Conservation (phyloP, 345 rosid genomes). For the Salix udensis region DNA sequence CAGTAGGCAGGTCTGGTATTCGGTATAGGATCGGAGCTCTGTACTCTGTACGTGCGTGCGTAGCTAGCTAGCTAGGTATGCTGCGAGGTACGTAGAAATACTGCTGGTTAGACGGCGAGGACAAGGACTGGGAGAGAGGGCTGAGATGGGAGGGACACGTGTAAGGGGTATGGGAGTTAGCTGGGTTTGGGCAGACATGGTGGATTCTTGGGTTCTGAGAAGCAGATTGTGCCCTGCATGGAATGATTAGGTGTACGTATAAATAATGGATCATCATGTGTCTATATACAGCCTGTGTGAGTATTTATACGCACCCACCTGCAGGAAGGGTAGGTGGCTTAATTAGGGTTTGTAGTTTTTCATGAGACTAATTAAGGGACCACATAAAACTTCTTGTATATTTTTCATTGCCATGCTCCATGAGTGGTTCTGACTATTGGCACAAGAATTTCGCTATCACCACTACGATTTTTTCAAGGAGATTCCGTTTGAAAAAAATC, state of each 20-base stretch:
- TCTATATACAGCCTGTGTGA: no score
- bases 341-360: neutral
- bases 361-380: neutral
- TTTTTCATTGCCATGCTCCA: neutral
- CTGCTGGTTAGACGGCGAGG: neutral
- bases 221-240: slow-evolving; percentile 61
- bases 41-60: neutral
- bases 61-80: neutral
- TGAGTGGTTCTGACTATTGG: neutral
- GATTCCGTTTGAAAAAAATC: neutral
- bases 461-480: neutral
- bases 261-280: no score
- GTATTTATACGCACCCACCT: neutral
- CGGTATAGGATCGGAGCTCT: neutral
- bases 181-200: slow-evolving; percentile 68
- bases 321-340: neutral
- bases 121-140: neutral
- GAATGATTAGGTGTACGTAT: slow-evolving; percentile 34
- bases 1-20: neutral
- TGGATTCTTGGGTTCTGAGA: slow-evolving; percentile 56
- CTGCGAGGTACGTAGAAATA: neutral
- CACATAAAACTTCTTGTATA: neutral
- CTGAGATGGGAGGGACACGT: slow-evolving; percentile 20
- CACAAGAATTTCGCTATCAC: neutral
- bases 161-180: slow-evolving; percentile 28